Base-by-base conservation (phyloP, 805 yeast genomes). In the Candida tallmaniae region DNA sequence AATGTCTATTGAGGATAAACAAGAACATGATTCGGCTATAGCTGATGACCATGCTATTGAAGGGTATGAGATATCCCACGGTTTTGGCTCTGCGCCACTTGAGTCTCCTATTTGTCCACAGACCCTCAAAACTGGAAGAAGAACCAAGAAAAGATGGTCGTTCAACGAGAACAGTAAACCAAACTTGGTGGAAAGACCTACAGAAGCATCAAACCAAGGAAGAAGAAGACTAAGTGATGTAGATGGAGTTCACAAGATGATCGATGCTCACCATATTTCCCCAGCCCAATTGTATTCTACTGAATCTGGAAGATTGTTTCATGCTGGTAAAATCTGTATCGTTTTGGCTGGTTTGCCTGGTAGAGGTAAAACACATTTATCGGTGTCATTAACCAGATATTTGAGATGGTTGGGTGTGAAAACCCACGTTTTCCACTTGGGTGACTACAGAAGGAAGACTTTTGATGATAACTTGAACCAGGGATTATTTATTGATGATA, bases 371-470 rank as follows among this genome's bases (percentile, higher is more conserved):
- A 93, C 98, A 1, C 87, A 88, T 54, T 68, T 90, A 32, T 83
- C 96, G 5, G 97, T 90, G 25, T 81, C 95, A 10, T 70, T 93
- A 44, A 87, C 96, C 4, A 74, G 98, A 39, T 93, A 89, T 57
- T 68, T 94, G 46, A 74, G 97, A 49, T 93, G 98, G 98, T 67
- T 93, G 29, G 98, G 98, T 4, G 97, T 93, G 14, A 81, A 84
- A 51, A 81, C 96, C 2, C 89, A 87, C 48, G 78, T 87, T 19
- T 90, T 86, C 63, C 97, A 90, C 59, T 74, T 89, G 41, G 93
- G 96, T 16, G 94, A 93, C 56, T 90, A 89, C 53, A 74, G 97
- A 49, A 73, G 96, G 42, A 54, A 56, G 13, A 56, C 46, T 39
- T 68, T 73, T 11, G 69, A 69, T 36, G 69, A 68, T 36, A 74